Evolutionary conservation across 2,329 filamentous ascomycete species (phyloP), one percentile per base, ranked within the genome.

Genomic region (Chrysoporthe puriensis): DNA sequence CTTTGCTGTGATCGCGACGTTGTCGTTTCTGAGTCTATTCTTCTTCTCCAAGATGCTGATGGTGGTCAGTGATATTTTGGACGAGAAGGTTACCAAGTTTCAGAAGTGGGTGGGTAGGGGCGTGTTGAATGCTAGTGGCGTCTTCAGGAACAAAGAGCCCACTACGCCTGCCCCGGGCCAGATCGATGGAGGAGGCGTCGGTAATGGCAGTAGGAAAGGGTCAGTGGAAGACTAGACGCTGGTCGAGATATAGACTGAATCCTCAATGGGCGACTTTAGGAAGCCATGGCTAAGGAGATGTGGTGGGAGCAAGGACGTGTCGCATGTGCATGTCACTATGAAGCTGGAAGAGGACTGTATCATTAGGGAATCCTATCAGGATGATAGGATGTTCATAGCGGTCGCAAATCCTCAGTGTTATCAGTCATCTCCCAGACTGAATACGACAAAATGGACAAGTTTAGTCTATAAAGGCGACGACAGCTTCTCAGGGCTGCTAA

Each of bases 1-100:
- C 40, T 93, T 94, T 78, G 86, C 82, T 0, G 84, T 90, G 43
- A 84, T 92, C 18, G 83, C 91, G 62, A 81, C 82, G 16, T 70
- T 89, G 34, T 90, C 88, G 0, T 83, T 90, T 63, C 68, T 88
- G 9, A 77, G 84, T 48, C 77, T 93, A 57, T 84, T 88, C 75
- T 84, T 85, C 74, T 84, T 84, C 72, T 79, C 80, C 67, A 77
- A 79, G 56, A 67, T 83, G 65, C 74, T 85, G 72, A 81, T 83
- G 78, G 78, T 79, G 70, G 72, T 80, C n/a, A 83, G 79, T 70
- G 82, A 85, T 66, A 73, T 76, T 26, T 70, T 84, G 46, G 82
- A 84, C 63, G 76, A 75, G 50, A 77, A 69, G 48, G 58, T 69
- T 9, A 43, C 50, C 34, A 52, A 50, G 9, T 32, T 67, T 8